Base-by-base conservation (phyloP, 176 grass and related monocot species). In the Eragrostis curvula region DNA sequence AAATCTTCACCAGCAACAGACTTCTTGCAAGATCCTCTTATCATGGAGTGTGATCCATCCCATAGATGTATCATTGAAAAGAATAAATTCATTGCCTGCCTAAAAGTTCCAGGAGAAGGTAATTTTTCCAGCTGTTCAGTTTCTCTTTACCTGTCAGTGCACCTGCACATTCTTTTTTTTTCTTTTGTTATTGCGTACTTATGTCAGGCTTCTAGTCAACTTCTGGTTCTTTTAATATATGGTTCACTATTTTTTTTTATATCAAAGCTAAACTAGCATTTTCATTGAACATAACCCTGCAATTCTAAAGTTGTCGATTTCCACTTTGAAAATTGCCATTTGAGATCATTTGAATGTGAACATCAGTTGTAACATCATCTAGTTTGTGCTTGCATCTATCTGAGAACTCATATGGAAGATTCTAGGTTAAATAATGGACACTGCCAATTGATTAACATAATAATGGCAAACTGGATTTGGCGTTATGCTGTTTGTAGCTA, bases 31-130 rank as follows among this genome's bases (percentile, higher is more conserved):
- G 87, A 85, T 82, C 81, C 88, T 57, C 75, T 81, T 64, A 71
- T 93, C 40, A 75, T 81, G 79, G 91, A 76, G 50, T 98, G 93
- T 58, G 96, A 98, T 83, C 79, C 86, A 49, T 95, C 85, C 16
- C 88, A 93, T 76, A 93, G 87, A 80, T 96, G 93, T 56, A 44
- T 91, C 17, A 88, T 91, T 78, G 81, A 78, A 86, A 89, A 91
- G 12, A 80, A 87, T 41, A 91, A 83, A 51, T 93, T 98, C 68
- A 83, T 91, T 32, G 90, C 88, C 68, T 98, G 96, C 72, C 89
- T 95, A 66, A 93, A 94, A 91, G 92, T 98, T 71, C 80, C 93
- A 12, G 96, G 96, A 80, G 82, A 90, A 87, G 96, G 96, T 98
- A 81, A 25, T 75, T 73, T 17, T 72, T 85, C 28, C 29, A 73